These are phyloP conservation scores for Candida chilensis DNA, from an alignment of 805 yeast species.

Conservation along the genomic window DNA sequence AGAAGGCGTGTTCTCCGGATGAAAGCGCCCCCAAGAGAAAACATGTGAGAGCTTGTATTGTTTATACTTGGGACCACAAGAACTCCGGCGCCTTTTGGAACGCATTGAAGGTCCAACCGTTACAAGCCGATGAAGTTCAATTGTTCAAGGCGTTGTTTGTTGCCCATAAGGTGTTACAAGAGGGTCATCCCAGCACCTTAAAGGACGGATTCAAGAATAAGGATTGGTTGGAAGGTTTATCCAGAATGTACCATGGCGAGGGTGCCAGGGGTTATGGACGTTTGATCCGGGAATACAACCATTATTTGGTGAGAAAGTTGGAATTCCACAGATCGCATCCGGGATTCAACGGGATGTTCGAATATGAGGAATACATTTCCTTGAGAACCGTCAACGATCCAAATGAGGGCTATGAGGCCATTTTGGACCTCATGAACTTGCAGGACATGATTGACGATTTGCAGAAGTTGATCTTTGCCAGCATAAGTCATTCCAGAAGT, in stretches of 20 bases:
- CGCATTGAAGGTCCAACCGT: conserved; percentile 67
- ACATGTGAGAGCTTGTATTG: conserved; percentile 93
- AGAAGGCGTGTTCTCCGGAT: conserved; percentile 79
- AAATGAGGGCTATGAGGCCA: conserved; percentile 88
- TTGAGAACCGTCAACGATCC: conserved; percentile 85
- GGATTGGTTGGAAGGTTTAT: conserved; percentile 70
- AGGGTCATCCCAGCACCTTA: conserved; percentile 86
- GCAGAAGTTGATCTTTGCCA: conserved; percentile 67
- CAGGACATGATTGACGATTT: conserved; percentile 80
- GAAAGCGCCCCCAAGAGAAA: conserved; percentile 93
- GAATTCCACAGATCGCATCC: conserved; percentile 78
- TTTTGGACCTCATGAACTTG: conserved; percentile 73
- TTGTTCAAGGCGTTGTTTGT: conserved; percentile 78
- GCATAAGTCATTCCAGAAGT: conserved; percentile 48
- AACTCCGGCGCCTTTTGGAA: conserved; percentile 82
- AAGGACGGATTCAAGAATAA: conserved; percentile 72
- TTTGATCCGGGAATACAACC: conserved; percentile 69
- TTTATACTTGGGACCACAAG: conserved; percentile 93
- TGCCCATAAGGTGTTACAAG: conserved; percentile 90
- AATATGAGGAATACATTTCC: conserved; percentile 90
- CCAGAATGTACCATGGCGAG: conserved; percentile 38
- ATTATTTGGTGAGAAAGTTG: conserved; percentile 61
- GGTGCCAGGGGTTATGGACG: conserved; percentile 50
- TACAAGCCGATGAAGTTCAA: conserved; percentile 76
- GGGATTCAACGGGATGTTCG: conserved; percentile 92